These are phyloP conservation scores for Chalara sp. DNA, from an alignment of 2,329 filamentous ascomycete genomes.

Conservation along the genomic window DNA sequence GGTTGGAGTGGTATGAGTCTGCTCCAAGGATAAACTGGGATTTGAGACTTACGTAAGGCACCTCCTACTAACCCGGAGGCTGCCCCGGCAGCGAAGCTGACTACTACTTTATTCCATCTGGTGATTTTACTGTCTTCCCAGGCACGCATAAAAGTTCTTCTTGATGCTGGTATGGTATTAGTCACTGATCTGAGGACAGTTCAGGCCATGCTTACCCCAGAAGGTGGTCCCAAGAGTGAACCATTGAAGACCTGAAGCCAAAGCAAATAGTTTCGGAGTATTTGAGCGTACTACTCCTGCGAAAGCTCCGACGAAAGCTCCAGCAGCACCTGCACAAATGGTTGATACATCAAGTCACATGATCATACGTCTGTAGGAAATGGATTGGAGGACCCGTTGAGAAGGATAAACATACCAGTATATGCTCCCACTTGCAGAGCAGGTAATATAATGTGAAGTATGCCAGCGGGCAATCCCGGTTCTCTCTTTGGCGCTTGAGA, in stretches of 20 bases:
- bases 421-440: conserved; percentile 54
- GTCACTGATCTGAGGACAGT: background rate
- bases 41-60: conserved; percentile 38
- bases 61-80: conserved; percentile 59
- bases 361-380: conserved; percentile 11
- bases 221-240: conserved; percentile 71
- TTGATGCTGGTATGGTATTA: conserved; percentile 35
- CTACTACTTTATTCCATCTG: conserved; percentile 53
- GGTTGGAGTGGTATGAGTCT: background rate
- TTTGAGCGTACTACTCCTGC: conserved; percentile 64
- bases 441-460: conserved; percentile 39
- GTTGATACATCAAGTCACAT: background rate
- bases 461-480: conserved; percentile 31
- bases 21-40: background rate
- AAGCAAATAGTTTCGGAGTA: conserved; percentile 63
- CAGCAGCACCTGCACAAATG: conserved; percentile 48
- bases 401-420: conserved; percentile 39
- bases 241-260: conserved; percentile 72
- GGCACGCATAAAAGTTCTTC: conserved; percentile 38
- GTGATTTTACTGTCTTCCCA: conserved; percentile 39
- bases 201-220: conserved; percentile 49
- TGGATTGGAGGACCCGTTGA: background rate
- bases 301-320: conserved; percentile 59
- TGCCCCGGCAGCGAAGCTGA: conserved; percentile 65
- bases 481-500: background rate